Conservation (phyloP, 2,329 filamentous ascomycete genomes). For the Pseudogymnoascus sp. region DNA sequence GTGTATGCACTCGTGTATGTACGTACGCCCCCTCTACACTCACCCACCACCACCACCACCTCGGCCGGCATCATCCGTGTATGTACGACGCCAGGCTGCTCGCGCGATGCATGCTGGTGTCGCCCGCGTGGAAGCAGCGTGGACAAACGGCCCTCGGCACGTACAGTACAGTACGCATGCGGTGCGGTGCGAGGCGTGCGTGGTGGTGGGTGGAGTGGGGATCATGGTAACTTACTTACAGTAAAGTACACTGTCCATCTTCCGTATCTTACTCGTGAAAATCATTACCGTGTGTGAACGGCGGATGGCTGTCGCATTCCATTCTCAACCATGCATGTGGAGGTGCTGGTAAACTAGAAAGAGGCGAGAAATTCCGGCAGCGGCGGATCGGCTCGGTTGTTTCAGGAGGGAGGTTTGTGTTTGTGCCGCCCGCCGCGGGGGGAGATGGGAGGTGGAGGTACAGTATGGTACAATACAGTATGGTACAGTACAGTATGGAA, state of each 20-base stretch:
- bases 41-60: too few species aligned
- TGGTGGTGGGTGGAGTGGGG: background rate
- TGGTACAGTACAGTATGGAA: background rate
- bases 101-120: background rate
- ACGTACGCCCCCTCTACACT: too few species aligned
- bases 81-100: background rate
- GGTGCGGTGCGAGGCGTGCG: background rate
- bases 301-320: background rate
- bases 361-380: background rate
- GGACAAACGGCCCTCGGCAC: background rate
- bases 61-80: background rate
- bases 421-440: background rate
- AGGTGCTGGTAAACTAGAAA: background rate
- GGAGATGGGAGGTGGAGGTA: background rate
- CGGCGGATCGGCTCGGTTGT: background rate
- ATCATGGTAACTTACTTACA: too few species aligned
- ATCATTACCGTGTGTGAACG: too few species aligned
- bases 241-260: too few species aligned
- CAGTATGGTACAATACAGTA: background rate
- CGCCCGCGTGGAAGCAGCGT: background rate
- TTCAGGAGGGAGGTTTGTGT: background rate
- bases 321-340: background rate
- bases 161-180: background rate
- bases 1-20: too few species aligned
- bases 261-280: too few species aligned